phyloP scores from a whole-genome alignment of 306 rosid genomes.

The Phaseolus lunatus region DNA sequence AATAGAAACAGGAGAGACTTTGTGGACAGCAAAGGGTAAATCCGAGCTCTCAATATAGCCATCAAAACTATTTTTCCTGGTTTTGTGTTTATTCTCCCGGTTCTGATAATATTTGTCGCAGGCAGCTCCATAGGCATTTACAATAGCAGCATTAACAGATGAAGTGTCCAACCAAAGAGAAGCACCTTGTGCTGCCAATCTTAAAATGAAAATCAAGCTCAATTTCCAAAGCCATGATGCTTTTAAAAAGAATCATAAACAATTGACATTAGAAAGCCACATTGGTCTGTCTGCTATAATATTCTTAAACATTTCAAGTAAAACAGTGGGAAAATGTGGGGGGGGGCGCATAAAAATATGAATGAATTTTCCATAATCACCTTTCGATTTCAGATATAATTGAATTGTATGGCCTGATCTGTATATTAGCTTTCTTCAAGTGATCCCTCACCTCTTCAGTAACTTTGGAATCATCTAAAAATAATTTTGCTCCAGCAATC shows the following conservation, averaged over 20 bases:
- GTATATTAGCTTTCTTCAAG: constrained; percentile 77
- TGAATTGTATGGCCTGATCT: constrained; percentile 79
- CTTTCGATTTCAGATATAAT: constrained; percentile 80
- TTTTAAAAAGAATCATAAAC: constrained; percentile 2
- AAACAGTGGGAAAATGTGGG: background rate
- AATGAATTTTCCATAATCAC: constrained; percentile 49
- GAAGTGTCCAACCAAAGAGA: constrained; percentile 88
- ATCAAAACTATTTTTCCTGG: constrained; percentile 48
- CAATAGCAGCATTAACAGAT: constrained; percentile 91
- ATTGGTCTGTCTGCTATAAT: background rate
- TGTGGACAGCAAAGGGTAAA: constrained; percentile 60
- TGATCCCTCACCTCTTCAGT: constrained; percentile 77
- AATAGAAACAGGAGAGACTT: constrained; percentile 71
- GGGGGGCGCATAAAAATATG: constrained; percentile 17
- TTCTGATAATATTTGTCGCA: constrained; percentile 62
- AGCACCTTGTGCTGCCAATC: constrained; percentile 76
- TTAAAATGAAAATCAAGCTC: constrained; percentile 51
- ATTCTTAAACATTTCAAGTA: constrained; percentile 33
- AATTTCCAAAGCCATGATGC: constrained; percentile 35
- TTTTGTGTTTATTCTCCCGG: constrained; percentile 56
- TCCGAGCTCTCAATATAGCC: constrained; percentile 53
- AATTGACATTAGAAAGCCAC: constrained; percentile 20
- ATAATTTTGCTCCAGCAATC: constrained; percentile 75
- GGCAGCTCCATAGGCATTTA: constrained; percentile 72
- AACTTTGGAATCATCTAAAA: constrained; percentile 78